Evolutionary conservation across 2,329 filamentous ascomycete species (phyloP), one percentile per base, ranked within the genome.

Genomic region (Fusarium anthophilum): DNA sequence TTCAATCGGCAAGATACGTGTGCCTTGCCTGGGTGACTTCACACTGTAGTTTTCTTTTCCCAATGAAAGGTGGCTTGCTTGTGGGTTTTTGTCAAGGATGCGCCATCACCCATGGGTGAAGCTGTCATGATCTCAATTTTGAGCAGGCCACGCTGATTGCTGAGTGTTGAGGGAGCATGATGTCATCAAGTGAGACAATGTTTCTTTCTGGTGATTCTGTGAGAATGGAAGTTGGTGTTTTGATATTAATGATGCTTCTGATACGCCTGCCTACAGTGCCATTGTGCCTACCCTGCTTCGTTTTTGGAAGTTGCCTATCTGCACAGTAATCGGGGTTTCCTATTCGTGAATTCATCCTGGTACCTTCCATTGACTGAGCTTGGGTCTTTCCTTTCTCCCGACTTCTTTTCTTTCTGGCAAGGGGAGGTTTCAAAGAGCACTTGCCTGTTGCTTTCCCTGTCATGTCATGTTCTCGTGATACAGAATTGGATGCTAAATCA

Each of bases 1-100:
- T 38, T 59, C n/a, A n/a, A n/a, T n/a, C 71, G 63, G 69, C 39
- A 62, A 59, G 70, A 73, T 47, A 66, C 54, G 38, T 63, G 38
- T 44, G 63, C 63, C 8, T 37, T 43, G 20, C 24, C 20, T 26
- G 26, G n/a, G n/a, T 51, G 20, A 30, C 51, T 43, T 55, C 20
- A 18, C 26, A 30, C 37, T 30, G 22, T 28, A 5, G 3, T 8
- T 12, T 37, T 26, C n/a, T 62, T 12, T 15, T 12, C 8, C 45
- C 20, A 20, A 10, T 50, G 47, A 57, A 69, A 60, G 35, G 55
- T 53, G 47, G 44, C 53, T 41, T 75, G 59, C 59, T 58, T 51
- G 28, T 56, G 44, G 38, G 28, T 44, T 51, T n/a, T 35, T 47
- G 57, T 44, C 35, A 32, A 28, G 28, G 35, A 28, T 55, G 56